Base-by-base conservation (phyloP, 805 yeast species). In the Priceomyces melissophilus region DNA sequence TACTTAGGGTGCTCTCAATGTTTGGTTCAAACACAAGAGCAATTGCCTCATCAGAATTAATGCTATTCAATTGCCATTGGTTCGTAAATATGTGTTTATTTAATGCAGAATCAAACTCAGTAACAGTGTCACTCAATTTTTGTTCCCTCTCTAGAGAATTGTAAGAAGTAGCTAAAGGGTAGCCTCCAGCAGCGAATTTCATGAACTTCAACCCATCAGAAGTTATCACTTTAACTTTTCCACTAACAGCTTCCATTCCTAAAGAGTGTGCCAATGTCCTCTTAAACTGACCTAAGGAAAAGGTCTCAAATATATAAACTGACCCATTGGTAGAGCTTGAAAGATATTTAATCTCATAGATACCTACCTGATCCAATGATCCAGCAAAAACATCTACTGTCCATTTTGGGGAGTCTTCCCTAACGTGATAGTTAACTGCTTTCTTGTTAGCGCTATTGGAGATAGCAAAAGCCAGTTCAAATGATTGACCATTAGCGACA, bases 281-380 rank as follows among this genome's bases (percentile, higher is more conserved):
- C 12, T 41, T 35, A 35, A 69, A 62, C 23, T 57, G 56, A 6
- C 40, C 36, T 1, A 57, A 50, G 6, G 40, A 36, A 38, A 67
- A 70, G 3, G 63, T 51, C 16, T 63, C 72, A 26, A 45, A 47
- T 25, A 67, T 39, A 14, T 49, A 48, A 3, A 70, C 42, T 4
- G 41, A 41, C 0, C 76, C 76, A 43, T 62, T 59, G 4, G 75
- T 59, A 10, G 49, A 52, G 41, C 45, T 52, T 3, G 58, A 53
- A 41, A 71, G 45, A 1, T 57, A 37, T 39, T 58, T 64, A 75
- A 70, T 67, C 42, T 71, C 76, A 44, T 65, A 67, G 9, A 67
- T 36, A 1, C 76, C 76, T 1, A 60, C 63, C 45, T 71, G 75
- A 40, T 71, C 75, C 12, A 61, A 48, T 1, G 71, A 63, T 1